Evolutionary conservation across 306 rosid species (phyloP).

Genomic region (Cucumis hystrix): DNA sequence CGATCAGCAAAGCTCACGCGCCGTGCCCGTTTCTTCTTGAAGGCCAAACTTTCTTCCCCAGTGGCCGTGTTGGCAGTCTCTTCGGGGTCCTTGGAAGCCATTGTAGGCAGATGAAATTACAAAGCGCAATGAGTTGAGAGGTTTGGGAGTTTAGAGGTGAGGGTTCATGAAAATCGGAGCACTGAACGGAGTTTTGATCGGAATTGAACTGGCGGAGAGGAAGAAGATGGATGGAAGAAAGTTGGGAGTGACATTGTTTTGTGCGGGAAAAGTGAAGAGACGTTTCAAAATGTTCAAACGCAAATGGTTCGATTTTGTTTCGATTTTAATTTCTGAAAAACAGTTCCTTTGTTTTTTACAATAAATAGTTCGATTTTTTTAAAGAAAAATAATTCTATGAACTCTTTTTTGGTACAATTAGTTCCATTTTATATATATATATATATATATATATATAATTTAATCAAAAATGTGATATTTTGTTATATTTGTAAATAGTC

Average conservation of each 20-base stretch:
- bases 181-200: background rate
- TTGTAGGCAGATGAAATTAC: constrained; percentile 3
- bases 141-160: background rate
- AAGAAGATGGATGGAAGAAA: background rate
- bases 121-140: background rate
- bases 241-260: background rate
- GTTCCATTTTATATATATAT: too few species aligned
- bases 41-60: constrained; percentile 36
- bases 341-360: too few species aligned
- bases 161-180: background rate
- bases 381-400: too few species aligned
- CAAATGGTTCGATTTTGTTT: background rate
- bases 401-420: too few species aligned
- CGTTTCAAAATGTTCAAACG: background rate
- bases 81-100: constrained; percentile 31
- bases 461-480: too few species aligned
- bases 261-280: background rate
- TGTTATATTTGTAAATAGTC: too few species aligned
- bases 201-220: background rate
- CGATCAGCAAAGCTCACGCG: constrained; percentile 95
- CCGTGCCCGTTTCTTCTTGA: constrained; percentile 47
- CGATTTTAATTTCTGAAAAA: too few species aligned
- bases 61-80: constrained; percentile 42
- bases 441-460: too few species aligned
- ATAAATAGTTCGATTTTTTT: too few species aligned